Conservation (phyloP, 345 rosid species). For the Citrus unshiu region DNA sequence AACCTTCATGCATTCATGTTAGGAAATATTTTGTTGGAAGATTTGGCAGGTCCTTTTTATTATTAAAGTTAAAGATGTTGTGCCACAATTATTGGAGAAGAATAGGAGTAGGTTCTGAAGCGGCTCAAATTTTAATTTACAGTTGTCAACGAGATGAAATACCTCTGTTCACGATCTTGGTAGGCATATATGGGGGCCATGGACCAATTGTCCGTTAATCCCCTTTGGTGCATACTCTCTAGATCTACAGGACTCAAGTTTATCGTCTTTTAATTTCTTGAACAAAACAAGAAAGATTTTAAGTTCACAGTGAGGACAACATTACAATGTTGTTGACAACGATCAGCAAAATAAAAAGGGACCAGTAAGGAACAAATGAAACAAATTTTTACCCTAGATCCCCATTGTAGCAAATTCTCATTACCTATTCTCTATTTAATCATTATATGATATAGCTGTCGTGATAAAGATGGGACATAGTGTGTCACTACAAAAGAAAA, state of each 20-base stretch:
- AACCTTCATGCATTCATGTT: neutral
- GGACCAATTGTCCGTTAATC: constrained; percentile 7
- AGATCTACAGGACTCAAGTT: neutral
- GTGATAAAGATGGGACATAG: constrained; percentile 25
- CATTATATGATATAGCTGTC: constrained; percentile 17
- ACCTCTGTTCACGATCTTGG: neutral
- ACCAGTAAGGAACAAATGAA: neutral
- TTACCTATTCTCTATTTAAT: neutral
- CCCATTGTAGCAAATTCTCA: neutral
- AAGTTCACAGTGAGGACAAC: neutral
- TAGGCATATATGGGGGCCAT: neutral
- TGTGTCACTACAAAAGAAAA: neutral
- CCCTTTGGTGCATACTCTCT: neutral
- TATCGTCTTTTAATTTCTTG: neutral
- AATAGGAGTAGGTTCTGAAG: neutral
- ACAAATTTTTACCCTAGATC: neutral
- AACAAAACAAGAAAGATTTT: neutral
- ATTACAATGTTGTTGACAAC: neutral
- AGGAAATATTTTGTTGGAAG: too few relatives aligned
- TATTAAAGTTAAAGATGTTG: too few relatives aligned
- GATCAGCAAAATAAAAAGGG: constrained; percentile 1
- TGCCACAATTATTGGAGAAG: too few relatives aligned
- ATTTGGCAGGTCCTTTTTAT: too few relatives aligned
- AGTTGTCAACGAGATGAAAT: neutral
- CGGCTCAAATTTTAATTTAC: neutral